Evolutionary conservation across 495 filamentous ascomycete genomes (phyloP), one percentile per base, ranked within the genome.

Genomic region (Penicillium daleae): DNA sequence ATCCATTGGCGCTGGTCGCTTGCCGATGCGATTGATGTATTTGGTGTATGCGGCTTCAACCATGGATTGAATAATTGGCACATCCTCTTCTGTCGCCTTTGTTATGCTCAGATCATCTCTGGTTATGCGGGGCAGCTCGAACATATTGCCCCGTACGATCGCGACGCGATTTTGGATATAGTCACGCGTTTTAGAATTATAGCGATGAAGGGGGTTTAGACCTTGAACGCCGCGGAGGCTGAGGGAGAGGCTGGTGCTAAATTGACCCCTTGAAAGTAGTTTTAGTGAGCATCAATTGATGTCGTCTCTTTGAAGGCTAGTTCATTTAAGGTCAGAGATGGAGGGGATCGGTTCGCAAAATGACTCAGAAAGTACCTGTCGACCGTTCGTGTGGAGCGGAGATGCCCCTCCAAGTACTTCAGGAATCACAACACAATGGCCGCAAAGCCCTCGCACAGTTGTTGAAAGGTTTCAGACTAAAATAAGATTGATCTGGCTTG

Each of bases 1-100:
- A 12, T 50, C 37, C 76, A 76, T 78, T 1, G 76, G 75, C 0
- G 68, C 76, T 24, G 76, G 76, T 15, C 65, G 66, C 40, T 74
- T 74, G 10, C 73, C 76, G 13, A 78, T 76, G 2, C 75, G 75
- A 8, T 67, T 55, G 35, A 77, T 76, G 53, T 78, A 78, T 57
- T 75, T 76, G 1, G 72, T 66, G 56, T 74, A 78, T 19, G 75
- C 71, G 33, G 67, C 65, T 39, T 71, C 54, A 24, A 74, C 62
- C 57, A 78, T 76, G 9, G 60, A 19, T 60, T 69, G 62, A 5
- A 78, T 74, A 21, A 40, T 15, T 15, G 67, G 60, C 13, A 72
- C 59, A 42, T 78, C 61, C 9, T 71, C 62, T 1, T 32, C 1
- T 17, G 62, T 71, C 7, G 75, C 75, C 46, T 59, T 61, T 22